These are phyloP conservation scores for Penicillium atrosanguineum DNA, from an alignment of 495 filamentous ascomycete genomes.

Conservation along the genomic window DNA sequence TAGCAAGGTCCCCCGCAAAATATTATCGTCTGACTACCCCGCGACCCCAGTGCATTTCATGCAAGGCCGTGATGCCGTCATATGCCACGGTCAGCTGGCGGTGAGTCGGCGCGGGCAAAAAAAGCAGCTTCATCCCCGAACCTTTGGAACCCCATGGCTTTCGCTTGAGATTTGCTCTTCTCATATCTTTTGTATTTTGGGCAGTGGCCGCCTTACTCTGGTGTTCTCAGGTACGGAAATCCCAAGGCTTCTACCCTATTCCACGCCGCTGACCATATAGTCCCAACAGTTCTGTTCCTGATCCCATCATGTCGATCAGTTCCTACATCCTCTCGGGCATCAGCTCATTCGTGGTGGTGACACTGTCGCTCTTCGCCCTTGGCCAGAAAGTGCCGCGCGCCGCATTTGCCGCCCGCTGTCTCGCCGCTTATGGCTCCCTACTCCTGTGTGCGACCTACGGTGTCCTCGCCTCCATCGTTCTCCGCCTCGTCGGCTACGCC, in stretches of 20 bases:
- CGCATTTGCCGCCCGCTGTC: constrained; percentile 67
- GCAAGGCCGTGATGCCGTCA: constrained; percentile 19
- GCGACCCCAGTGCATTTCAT: neutral
- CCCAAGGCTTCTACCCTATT: neutral
- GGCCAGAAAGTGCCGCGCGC: constrained; percentile 53
- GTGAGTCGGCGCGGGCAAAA: constrained; percentile 25
- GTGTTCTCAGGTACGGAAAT: constrained; percentile 4
- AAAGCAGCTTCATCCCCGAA: constrained; percentile 17
- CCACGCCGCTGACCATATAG: neutral
- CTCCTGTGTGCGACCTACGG: constrained; percentile 69
- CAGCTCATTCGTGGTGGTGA: constrained; percentile 53
- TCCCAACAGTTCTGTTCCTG: constrained; percentile 4
- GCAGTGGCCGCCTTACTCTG: constrained; percentile 2
- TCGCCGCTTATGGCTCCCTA: constrained; percentile 69
- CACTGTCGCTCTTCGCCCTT: constrained; percentile 56
- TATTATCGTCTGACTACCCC: neutral
- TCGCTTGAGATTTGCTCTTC: constrained; percentile 6
- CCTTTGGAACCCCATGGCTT: constrained; percentile 10
- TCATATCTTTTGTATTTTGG: constrained; percentile 1
- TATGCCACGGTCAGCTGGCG: constrained; percentile 25
- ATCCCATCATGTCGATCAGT: constrained; percentile 38
- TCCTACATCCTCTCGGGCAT: constrained; percentile 51
- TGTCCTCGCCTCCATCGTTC: constrained; percentile 65
- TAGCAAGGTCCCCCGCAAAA: neutral
- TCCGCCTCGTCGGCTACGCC: constrained; percentile 68